Base-by-base conservation (phyloP, 73 alveolate genomes). In the Blepharisma japonicum region DNA sequence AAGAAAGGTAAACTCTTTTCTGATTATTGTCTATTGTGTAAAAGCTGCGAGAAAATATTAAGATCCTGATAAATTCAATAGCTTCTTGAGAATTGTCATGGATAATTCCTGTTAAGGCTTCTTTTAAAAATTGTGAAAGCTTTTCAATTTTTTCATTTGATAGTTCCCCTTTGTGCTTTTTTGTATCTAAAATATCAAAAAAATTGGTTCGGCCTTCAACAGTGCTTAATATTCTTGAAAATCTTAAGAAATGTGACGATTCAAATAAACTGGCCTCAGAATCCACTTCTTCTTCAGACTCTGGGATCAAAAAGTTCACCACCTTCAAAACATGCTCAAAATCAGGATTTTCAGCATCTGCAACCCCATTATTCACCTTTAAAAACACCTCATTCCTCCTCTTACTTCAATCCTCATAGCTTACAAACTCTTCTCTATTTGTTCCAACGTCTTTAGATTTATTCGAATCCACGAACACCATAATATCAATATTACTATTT, bases 171-270 rank as follows among this genome's bases (percentile, higher is more conserved):
- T 39, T 14, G 14, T n/a, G 47, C 47, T 4, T 0, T 25, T 61
- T 61, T 20, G 74, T 14, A 8, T 61, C 74, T 25, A 61, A 25
- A 61, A 61, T 61, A 61, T 61, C 74, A 25, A n/a, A 61, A 61
- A 61, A 61, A n/a, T 8, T 20, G 39, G 47, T 39, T 61, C 74
- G 0, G 5, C 74, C 74, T 8, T 61, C 74, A 9, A 39, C 4
- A 20, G 74, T 61, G 23, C 23, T n/a, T 61, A 61, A 61, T 14
- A 61, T n/a, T 61, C 23, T 39, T 14, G 74, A 61, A 61, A 61
- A 14, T 25, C 46, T 61, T 61, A 14, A 8, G 47, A 61, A 61
- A 61, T 14, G 42, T 32, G 42, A 32, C 42, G 42, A 32, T 32
- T 32, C 42, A 32, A 32, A 32, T 32, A 32, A 32, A 3, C 42